Conservation (phyloP, 179 eudicot genomes). For the Spinacia oleracea region DNA sequence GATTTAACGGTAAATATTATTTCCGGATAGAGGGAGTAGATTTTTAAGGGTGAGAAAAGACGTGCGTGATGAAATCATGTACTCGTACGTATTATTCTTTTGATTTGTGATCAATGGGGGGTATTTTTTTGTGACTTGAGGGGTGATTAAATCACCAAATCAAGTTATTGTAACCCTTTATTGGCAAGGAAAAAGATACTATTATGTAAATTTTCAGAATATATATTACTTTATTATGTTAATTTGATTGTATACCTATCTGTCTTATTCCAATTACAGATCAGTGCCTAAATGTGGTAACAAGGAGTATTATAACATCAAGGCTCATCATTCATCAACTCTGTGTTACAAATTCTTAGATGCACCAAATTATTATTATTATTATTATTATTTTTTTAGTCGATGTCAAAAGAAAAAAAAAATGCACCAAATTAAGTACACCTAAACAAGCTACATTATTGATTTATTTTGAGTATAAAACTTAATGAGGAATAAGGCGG, state of each 20-base stretch:
- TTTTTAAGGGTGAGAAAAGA: background rate
- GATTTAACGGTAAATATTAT: background rate
- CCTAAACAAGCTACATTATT: too few species aligned
- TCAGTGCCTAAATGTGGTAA: too few species aligned
- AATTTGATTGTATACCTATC: background rate
- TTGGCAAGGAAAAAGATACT: background rate
- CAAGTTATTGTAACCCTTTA: conserved; percentile 15
- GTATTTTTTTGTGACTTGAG: conserved; percentile 14
- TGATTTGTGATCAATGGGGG: background rate
- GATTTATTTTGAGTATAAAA: too few species aligned
- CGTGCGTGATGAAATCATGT: background rate
- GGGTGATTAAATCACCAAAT: background rate
- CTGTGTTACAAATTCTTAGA: too few species aligned
- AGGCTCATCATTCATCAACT: too few species aligned
- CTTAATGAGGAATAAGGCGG: too few species aligned
- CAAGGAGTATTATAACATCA: too few species aligned
- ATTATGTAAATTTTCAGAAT: background rate
- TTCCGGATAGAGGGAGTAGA: background rate
- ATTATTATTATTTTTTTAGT: too few species aligned
- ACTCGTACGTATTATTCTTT: too few species aligned
- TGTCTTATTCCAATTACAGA: background rate
- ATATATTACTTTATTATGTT: background rate
- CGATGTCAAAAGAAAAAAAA: too few species aligned
- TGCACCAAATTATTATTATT: too few species aligned
- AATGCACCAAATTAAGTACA: too few species aligned